These are phyloP conservation scores for Pharus latifolius DNA, from an alignment of 176 grass and related monocot species.

Conservation along the genomic window DNA sequence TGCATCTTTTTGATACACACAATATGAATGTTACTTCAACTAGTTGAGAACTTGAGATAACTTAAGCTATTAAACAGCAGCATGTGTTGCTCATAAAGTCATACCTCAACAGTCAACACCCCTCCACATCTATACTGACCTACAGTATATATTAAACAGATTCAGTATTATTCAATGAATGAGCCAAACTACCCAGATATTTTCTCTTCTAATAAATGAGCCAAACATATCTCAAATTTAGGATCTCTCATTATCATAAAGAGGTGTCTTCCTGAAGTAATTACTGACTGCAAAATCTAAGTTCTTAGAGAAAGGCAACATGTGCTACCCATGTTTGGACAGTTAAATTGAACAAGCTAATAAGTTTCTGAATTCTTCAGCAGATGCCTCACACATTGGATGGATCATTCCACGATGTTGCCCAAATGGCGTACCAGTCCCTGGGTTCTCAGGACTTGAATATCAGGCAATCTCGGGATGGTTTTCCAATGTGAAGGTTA, in stretches of 20 bases:
- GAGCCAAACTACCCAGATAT: background rate
- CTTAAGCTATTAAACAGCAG: background rate
- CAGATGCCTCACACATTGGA: constrained; percentile 59
- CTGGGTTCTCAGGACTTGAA: constrained; percentile 38
- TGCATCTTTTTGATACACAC: background rate
- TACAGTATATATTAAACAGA: background rate
- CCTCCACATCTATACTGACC: background rate
- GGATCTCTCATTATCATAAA: background rate
- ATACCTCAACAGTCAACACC: background rate
- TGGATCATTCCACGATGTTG: constrained; percentile 44
- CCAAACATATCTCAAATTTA: background rate
- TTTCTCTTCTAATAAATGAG: background rate
- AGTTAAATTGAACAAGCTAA: too few species aligned
- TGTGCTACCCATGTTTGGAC: too few species aligned
- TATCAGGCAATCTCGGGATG: constrained; percentile 46
- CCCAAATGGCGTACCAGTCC: constrained; percentile 47
- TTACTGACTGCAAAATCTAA: background rate
- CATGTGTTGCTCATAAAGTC: background rate
- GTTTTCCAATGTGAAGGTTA: constrained; percentile 48
- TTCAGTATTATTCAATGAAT: background rate
- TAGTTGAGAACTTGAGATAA: background rate
- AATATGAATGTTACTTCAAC: background rate
- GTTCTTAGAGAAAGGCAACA: background rate
- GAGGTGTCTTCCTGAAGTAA: background rate
- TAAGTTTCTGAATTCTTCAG: background rate